Conservation (phyloP, 2,329 filamentous ascomycete genomes). For the Epichloe typhina region DNA sequence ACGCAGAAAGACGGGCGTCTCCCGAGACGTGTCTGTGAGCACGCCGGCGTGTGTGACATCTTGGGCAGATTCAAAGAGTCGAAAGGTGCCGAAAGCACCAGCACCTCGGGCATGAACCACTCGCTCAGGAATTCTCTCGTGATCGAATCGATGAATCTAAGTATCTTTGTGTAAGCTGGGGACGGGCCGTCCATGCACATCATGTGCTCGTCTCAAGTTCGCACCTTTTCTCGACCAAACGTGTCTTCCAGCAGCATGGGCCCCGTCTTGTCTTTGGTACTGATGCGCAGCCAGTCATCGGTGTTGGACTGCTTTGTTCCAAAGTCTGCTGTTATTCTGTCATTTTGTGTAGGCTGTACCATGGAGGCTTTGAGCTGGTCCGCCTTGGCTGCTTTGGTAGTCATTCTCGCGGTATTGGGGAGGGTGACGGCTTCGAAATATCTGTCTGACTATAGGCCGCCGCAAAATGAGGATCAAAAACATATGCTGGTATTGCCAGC, state of each 20-base stretch:
- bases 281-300: slow-evolving; percentile 64
- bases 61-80: slow-evolving; percentile 48
- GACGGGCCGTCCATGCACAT: no score
- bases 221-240: slow-evolving; percentile 50
- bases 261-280: slow-evolving; percentile 48
- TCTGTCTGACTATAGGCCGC: background rate
- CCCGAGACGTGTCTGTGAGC: slow-evolving; percentile 39
- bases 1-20: slow-evolving; percentile 32
- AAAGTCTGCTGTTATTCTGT: slow-evolving; percentile 61
- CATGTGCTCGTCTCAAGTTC: slow-evolving; percentile 2
- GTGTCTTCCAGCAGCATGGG: slow-evolving; percentile 58
- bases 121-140: slow-evolving; percentile 38
- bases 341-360: slow-evolving; percentile 42
- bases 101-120: slow-evolving; percentile 60
- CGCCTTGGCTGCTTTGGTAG: slow-evolving; percentile 38
- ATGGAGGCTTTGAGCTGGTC: slow-evolving; percentile 46
- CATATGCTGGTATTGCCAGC: no score
- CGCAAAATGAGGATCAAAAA: background rate
- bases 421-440: background rate
- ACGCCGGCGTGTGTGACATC: slow-evolving; percentile 57
- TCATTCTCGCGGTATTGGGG: slow-evolving; percentile 13
- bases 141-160: slow-evolving; percentile 63
- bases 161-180: background rate
- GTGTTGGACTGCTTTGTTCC: slow-evolving; percentile 61
- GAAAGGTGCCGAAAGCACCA: slow-evolving; percentile 59